These are phyloP conservation scores for baker's yeast (Saccharomyces cerevisiae) DNA, from an alignment of 805 yeast species.

Conservation along the genomic window DNA sequence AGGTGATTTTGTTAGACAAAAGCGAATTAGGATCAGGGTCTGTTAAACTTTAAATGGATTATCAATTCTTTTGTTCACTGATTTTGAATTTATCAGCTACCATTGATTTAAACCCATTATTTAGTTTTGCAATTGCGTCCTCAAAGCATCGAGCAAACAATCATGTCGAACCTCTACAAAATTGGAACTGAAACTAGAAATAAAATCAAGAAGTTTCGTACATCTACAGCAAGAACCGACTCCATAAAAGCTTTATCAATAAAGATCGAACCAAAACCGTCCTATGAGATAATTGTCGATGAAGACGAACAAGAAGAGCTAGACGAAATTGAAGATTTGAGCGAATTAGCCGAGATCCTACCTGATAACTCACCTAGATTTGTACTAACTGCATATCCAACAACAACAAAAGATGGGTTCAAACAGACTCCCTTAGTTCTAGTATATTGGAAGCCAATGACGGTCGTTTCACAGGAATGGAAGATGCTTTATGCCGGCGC, in stretches of 20 bases:
- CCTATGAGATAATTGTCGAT: conserved; percentile 27
- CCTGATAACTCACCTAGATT: conserved; percentile 80
- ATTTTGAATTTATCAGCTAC: background rate
- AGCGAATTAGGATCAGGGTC: background rate
- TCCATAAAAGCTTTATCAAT: conserved; percentile 51
- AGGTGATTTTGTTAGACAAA: background rate
- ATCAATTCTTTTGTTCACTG: background rate
- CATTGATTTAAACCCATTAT: background rate
- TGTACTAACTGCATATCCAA: conserved; percentile 68
- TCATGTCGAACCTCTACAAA: conserved; percentile 47
- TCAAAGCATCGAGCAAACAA: background rate
- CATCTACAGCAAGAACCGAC: conserved; percentile 57
- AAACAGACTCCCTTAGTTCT: conserved; percentile 65
- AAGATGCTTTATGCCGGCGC: conserved; percentile 92
- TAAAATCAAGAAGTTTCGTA: conserved; percentile 61
- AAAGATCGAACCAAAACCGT: conserved; percentile 27
- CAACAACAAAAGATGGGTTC: conserved; percentile 62
- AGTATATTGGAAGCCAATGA: conserved; percentile 83
- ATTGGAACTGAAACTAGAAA: conserved; percentile 54
- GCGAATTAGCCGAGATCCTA: conserved; percentile 61
- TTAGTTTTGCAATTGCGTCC: background rate
- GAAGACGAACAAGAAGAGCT: conserved; percentile 44
- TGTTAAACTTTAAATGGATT: background rate
- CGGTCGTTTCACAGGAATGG: conserved; percentile 63
- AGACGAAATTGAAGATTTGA: conserved; percentile 39